phyloP scores from a whole-genome alignment of 257 asterid species.

The Apocynum venetum region DNA sequence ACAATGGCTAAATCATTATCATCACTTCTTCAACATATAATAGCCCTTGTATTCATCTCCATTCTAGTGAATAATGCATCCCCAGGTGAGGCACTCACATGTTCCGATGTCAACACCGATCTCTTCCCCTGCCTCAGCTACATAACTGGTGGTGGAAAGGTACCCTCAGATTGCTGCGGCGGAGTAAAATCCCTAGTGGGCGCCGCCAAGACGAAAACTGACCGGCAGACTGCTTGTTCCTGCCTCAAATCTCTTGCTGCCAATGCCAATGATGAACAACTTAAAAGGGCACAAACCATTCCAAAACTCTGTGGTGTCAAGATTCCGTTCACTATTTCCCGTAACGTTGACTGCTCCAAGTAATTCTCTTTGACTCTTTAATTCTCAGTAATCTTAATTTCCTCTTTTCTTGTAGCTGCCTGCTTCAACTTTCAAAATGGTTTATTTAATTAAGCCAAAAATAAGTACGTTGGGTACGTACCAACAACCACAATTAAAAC shows the following conservation, averaged over 20 bases:
- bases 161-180: constrained; percentile 4
- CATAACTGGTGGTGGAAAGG: neutral
- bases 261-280: neutral
- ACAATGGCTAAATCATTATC: constrained; percentile 2
- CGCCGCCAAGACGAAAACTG: neutral
- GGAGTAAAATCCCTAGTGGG: constrained; percentile 8
- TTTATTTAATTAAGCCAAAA: neutral
- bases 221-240: constrained; percentile 11
- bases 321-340: constrained; percentile 8
- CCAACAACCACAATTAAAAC: too few species aligned
- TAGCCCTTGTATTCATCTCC: neutral
- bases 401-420: too few species aligned
- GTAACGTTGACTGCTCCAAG: constrained; percentile 18
- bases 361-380: neutral
- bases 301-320: constrained; percentile 14
- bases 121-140: constrained; percentile 17
- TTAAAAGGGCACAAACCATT: constrained; percentile 10
- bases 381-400: neutral
- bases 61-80: neutral
- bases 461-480: too few species aligned
- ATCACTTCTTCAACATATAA: neutral
- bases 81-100: constrained; percentile 7
- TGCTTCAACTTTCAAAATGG: neutral
- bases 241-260: constrained; percentile 12
- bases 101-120: neutral